Conservation (phyloP, 495 filamentous ascomycete genomes). For the Talaromyces thailandensis region DNA sequence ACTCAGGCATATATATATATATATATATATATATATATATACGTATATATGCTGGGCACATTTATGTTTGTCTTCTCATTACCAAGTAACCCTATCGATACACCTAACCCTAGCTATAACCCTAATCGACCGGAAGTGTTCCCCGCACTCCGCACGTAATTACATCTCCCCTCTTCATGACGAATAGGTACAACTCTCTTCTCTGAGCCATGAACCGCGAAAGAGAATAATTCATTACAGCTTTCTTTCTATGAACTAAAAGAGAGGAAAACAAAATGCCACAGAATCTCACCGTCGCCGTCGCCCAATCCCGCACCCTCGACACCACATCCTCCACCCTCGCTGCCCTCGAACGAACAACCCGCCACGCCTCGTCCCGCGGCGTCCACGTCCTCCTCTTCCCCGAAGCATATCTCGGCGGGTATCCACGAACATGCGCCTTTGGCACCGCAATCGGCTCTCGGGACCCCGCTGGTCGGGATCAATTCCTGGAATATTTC, state of each 20-base stretch:
- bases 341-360: slow-evolving; percentile 47
- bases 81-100: too few relatives aligned
- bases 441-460: slow-evolving; percentile 71
- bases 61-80: too few relatives aligned
- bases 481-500: slow-evolving; percentile 81
- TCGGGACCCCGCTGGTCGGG: slow-evolving; percentile 59
- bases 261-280: slow-evolving; percentile 20
- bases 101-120: not conserved
- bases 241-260: too few relatives aligned
- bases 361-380: slow-evolving; percentile 27
- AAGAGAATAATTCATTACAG: too few relatives aligned
- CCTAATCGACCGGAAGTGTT: not conserved
- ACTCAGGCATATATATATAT: too few relatives aligned
- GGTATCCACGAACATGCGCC: slow-evolving; percentile 76
- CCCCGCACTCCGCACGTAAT: not conserved
- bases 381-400: slow-evolving; percentile 74
- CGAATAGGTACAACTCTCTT: too few relatives aligned
- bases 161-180: not conserved
- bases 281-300: slow-evolving; percentile 56
- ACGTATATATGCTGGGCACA: too few relatives aligned
- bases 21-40: too few relatives aligned
- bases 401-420: slow-evolving; percentile 88
- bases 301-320: slow-evolving; percentile 68
- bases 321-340: slow-evolving; percentile 58
- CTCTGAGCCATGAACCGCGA: too few relatives aligned